Evolutionary conservation across 805 yeast genomes (phyloP).

Genomic region (Kurtzmaniella cleridarum): DNA sequence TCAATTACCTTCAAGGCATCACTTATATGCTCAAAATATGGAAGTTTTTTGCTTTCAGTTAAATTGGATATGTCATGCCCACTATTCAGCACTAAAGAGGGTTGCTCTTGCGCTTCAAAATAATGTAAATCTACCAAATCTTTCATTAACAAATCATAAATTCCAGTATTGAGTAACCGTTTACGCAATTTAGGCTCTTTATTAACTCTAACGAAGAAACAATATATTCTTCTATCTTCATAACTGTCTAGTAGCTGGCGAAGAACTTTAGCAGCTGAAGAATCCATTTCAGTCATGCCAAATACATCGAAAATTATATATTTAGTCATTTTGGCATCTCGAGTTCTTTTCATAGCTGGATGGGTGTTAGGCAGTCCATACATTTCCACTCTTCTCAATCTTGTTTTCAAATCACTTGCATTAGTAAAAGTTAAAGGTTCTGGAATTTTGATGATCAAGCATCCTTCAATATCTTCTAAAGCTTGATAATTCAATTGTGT

Average conservation of each 20-base stretch:
- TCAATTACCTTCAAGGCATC: slow-evolving; percentile 37
- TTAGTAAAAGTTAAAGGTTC: slow-evolving; percentile 41
- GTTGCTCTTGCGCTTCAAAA: slow-evolving; percentile 14
- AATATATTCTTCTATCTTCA: slow-evolving; percentile 22
- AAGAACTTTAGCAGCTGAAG: slow-evolving; percentile 37
- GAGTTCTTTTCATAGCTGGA: slow-evolving; percentile 33
- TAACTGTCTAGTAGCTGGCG: slow-evolving; percentile 24
- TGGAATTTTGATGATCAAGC: slow-evolving; percentile 37
- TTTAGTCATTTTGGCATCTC: slow-evolving; percentile 34
- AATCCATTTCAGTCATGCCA: slow-evolving; percentile 39
- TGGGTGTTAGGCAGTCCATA: slow-evolving; percentile 41
- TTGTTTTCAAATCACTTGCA: slow-evolving; percentile 31
- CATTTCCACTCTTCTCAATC: slow-evolving; percentile 36
- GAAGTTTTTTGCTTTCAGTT: slow-evolving; percentile 20
- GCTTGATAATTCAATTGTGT: slow-evolving; percentile 31
- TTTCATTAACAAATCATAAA: slow-evolving; percentile 17
- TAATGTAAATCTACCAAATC: slow-evolving; percentile 21
- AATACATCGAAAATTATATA: slow-evolving; percentile 37
- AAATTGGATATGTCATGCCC: slow-evolving; percentile 13
- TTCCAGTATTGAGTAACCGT: slow-evolving; percentile 27
- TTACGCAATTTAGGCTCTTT: slow-evolving; percentile 19
- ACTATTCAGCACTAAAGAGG: background rate
- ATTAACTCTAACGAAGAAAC: slow-evolving; percentile 33
- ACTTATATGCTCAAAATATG: slow-evolving; percentile 33
- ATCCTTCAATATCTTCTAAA: slow-evolving; percentile 40